Percentiles rank a stretch among this genome's conserved stretches.
Evolutionary conservation across 495 filamentous ascomycete species (phyloP).

Genomic region (Eremomyces bilateralis): DNA sequence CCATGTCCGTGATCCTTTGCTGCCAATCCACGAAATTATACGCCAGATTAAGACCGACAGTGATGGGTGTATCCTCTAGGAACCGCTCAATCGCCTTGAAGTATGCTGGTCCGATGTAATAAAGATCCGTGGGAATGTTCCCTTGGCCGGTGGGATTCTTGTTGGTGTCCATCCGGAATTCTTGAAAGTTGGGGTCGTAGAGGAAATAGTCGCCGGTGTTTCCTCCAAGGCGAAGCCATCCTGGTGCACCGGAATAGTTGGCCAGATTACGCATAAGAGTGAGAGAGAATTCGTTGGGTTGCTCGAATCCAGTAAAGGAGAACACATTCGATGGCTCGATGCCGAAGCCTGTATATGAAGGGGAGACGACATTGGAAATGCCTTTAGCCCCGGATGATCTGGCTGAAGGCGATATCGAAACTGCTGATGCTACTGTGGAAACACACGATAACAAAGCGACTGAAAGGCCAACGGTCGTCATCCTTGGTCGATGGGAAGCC

Average conservation of each 20-base stretch:
- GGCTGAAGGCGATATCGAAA: conserved; percentile 4
- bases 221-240: conserved; percentile 19
- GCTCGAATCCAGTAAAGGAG: conserved; percentile 17
- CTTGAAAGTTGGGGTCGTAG: conserved; percentile 10
- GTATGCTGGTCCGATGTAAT: conserved; percentile 17
- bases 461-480: too few species aligned
- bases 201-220: conserved; percentile 22
- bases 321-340: conserved; percentile 23
- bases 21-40: conserved; percentile 15
- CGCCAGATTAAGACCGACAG: conserved; percentile 19
- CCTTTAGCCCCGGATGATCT: conserved; percentile 6
- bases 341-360: conserved; percentile 20
- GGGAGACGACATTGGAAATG: conserved; percentile 4
- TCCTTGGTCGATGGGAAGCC: too few species aligned
- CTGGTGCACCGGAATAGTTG: conserved; percentile 17
- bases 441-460: too few species aligned
- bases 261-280: conserved; percentile 21
- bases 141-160: conserved; percentile 10
- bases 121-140: conserved; percentile 10
- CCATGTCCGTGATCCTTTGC: conserved; percentile 13
- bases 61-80: conserved; percentile 17
- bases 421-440: too few species aligned
- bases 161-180: conserved; percentile 12
- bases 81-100: conserved; percentile 19
- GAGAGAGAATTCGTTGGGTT: conserved; percentile 15